Evolutionary conservation across 2,329 filamentous ascomycete genomes (phyloP), one percentile per base, ranked within the genome.

Genomic region (Sporothrix globosa): DNA sequence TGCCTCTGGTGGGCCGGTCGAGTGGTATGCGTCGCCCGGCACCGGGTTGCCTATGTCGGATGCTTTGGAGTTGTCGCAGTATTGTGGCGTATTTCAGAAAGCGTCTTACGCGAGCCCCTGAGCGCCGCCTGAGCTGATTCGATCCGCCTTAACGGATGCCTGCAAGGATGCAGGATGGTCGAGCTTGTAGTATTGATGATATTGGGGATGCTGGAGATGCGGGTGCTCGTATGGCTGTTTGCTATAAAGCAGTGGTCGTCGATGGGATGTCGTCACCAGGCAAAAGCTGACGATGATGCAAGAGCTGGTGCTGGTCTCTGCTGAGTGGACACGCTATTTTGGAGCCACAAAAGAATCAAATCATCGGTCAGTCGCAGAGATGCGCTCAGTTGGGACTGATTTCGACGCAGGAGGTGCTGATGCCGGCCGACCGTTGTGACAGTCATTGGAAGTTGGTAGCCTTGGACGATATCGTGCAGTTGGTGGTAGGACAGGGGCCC

Each of bases 381-480:
- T 61, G n/a, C 21, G 58, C 39, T 61, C 4, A 21, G 14, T 46
- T 27, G 27, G 41, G 58, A 46, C 21, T 46, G 11, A 17, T 46
- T 27, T 17, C 39, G 39, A 46, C 14, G 58, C 17, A n/a, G 21
- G 63, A 53, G 63, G 19, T 21, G 63, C 3, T 41, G 44, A 19
- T 34, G 24, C 9, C 13, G 56, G 56, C 2, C 14, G 13, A 34
- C 19, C 34, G 56, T 44, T 41, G 41, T n/a, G 58, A 44, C 44
- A 14, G 58, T 7, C 34, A 34, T 44, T 27, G 11, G 30, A 30
- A 27, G 50, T 44, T 44, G 50, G 65, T 5, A 67, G 50, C 65
- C 65, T 67, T n/a, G 65, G 65, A 67, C 34, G 50, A 53, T 67
- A 50, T 50, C 65, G 65, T 67, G 65, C 65, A 24, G 65, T 54